These are phyloP conservation scores for Bryoglossum gracile DNA, from an alignment of 495 filamentous ascomycete species.

Conservation along the genomic window DNA sequence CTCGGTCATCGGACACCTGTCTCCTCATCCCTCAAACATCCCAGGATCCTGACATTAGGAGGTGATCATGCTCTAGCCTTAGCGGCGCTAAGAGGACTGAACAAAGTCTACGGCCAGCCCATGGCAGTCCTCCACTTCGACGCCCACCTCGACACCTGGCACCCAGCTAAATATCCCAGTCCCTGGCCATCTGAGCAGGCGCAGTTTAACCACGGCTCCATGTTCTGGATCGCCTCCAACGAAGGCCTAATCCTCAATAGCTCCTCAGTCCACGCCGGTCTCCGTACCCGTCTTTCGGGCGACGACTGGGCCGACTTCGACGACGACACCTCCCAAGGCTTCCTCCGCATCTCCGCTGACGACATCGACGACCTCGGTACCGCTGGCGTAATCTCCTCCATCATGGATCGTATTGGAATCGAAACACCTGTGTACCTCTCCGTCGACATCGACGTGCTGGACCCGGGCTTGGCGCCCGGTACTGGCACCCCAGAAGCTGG, in stretches of 20 bases:
- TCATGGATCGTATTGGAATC: slow-evolving; percentile 51
- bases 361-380: slow-evolving; percentile 64
- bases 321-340: slow-evolving; percentile 55
- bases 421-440: slow-evolving; percentile 63
- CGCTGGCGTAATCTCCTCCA: slow-evolving; percentile 48
- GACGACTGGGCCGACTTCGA: slow-evolving; percentile 59
- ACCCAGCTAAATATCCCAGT: slow-evolving; percentile 68
- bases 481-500: slow-evolving; percentile 70
- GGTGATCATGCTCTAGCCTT: slow-evolving; percentile 78
- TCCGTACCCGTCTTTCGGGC: slow-evolving; percentile 65
- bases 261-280: slow-evolving; percentile 68
- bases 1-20: slow-evolving; percentile 31
- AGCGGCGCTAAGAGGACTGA: slow-evolving; percentile 64
- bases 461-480: slow-evolving; percentile 63
- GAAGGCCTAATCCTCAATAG: slow-evolving; percentile 65
- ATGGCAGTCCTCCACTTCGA: slow-evolving; percentile 82
- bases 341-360: slow-evolving; percentile 57
- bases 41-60: slow-evolving; percentile 70
- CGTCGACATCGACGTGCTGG: slow-evolving; percentile 70
- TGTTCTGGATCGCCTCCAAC: slow-evolving; percentile 75
- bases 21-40: slow-evolving; percentile 30
- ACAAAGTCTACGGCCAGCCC: slow-evolving; percentile 60
- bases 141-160: slow-evolving; percentile 73
- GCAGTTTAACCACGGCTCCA: slow-evolving; percentile 74
- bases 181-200: slow-evolving; percentile 64